phyloP scores from a whole-genome alignment of 1,284 basidiomycete species.

The Takashimella koratensis region DNA sequence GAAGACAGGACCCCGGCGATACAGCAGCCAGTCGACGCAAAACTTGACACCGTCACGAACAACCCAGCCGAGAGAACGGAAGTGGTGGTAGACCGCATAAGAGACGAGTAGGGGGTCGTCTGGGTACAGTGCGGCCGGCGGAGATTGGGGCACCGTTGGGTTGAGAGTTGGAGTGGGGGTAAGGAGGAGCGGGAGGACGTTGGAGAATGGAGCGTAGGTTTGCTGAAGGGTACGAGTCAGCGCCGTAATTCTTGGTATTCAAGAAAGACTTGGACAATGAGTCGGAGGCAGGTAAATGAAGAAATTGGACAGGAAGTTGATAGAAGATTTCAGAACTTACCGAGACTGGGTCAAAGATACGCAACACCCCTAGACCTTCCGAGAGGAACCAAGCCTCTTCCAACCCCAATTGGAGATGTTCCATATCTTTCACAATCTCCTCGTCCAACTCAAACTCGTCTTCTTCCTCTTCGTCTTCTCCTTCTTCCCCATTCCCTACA shows the following conservation, averaged over 20 bases:
- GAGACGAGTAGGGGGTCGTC: conserved; percentile 92
- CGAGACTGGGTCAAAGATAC: conserved; percentile 62
- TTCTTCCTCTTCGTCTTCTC: conserved; percentile 49
- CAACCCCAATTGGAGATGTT: conserved; percentile 87
- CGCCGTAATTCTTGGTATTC: too few relatives aligned
- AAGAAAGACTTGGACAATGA: too few relatives aligned
- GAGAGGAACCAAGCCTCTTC: conserved; percentile 90
- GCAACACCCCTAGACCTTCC: conserved; percentile 78
- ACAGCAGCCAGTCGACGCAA: conserved; percentile 90
- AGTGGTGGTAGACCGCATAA: conserved; percentile 92
- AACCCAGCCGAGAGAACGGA: conserved; percentile 96
- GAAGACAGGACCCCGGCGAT: conserved; percentile 93
- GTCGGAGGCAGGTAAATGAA: too few relatives aligned
- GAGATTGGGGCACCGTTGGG: conserved; percentile 2
- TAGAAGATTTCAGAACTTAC: conserved; percentile 51
- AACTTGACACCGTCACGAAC: conserved; percentile 96
- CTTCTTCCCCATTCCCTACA: background rate
- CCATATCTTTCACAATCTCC: conserved; percentile 61
- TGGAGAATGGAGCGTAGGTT: conserved; percentile 47
- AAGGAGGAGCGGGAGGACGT: conserved; percentile 48
- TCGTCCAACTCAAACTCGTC: conserved; percentile 44
- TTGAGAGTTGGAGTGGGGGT: conserved; percentile 41
- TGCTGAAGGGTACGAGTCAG: too few relatives aligned
- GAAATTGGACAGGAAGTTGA: background rate
- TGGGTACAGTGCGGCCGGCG: conserved; percentile 33